Base-by-base conservation (phyloP, 305 asterid genomes). In the Fraxinus baroniana region DNA sequence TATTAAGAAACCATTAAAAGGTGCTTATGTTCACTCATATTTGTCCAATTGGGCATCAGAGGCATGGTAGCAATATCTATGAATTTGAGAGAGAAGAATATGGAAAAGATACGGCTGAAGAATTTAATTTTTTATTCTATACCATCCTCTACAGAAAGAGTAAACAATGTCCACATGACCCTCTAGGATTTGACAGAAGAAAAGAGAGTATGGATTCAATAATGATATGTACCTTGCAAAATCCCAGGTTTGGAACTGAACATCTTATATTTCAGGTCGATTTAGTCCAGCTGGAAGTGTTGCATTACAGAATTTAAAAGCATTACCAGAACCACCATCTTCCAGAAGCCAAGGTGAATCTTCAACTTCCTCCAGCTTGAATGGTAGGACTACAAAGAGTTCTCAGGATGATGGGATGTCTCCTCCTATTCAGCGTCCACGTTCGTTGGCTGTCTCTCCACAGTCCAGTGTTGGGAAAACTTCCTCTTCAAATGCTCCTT, bases 351-450 rank as follows among this genome's bases (percentile, higher is more conserved):
- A 91, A 81, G 98, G 88, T 52, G 97, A 91, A 66, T 89, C 98
- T 15, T 94, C 99, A 1, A 91, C 98, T 74, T 91, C 99, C 39
- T 94, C 98, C 35, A 94, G 97, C 91, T 84, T 96, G 89, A 96
- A 89, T 60, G 94, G 87, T 18, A 90, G 89, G 85, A 91, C 87
- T 26, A 84, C 91, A 70, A 95, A 95, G 68, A 88, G 89, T 87
- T 95, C 94, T 78, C 96, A 89, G 64, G 98, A 94, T 32, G 97
- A 93, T 6, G 97, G 91, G 81, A 82, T 81, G 24, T 94, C 97
- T 71, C 91, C 95, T 0, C 91, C 95, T 0, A 89, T 88, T 87
- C 97, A 86, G 72, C 94, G 80, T 20, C 87, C 96, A 32, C 83
- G 89, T 80, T 94, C 95, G 24, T 91, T 97, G 5, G 81, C 86